Evolutionary conservation across 192 early-diverging fungal species (phyloP).

Genomic region (Podila verticillata): DNA sequence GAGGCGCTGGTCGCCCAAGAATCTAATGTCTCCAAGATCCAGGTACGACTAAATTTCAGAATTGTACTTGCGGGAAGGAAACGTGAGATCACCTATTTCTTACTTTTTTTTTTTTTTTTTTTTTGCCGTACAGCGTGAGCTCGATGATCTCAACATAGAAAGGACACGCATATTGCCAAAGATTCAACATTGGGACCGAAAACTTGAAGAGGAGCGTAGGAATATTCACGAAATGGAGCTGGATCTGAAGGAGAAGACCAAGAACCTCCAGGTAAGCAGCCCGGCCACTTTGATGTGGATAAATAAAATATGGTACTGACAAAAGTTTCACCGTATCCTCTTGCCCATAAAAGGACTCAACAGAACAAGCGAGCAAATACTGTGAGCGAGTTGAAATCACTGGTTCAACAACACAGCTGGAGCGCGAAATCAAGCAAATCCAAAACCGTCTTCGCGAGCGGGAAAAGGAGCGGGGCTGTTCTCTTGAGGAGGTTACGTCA

Average conservation of each 20-base stretch:
- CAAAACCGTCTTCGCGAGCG: slow-evolving; percentile 61
- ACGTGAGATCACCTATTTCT: neutral
- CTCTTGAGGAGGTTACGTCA: slow-evolving; percentile 68
- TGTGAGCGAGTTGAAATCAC: slow-evolving; percentile 72
- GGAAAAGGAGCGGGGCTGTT: slow-evolving; percentile 61
- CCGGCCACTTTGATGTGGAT: neutral
- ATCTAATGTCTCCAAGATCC: slow-evolving; percentile 3
- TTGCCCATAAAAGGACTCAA: slow-evolving; percentile 43
- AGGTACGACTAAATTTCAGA: slow-evolving; percentile 21
- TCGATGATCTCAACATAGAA: slow-evolving; percentile 23
- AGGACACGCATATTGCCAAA: slow-evolving; percentile 5
- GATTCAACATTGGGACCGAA: slow-evolving; percentile 62
- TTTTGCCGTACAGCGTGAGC: slow-evolving; percentile 6
- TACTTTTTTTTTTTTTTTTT: neutral
- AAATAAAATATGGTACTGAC: neutral
- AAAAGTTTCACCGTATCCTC: too few relatives aligned
- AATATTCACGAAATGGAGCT: slow-evolving; percentile 24
- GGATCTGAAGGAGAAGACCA: slow-evolving; percentile 35
- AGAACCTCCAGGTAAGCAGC: slow-evolving; percentile 34
- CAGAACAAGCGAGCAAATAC: slow-evolving; percentile 61
- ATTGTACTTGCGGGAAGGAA: neutral
- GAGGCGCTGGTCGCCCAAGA: slow-evolving; percentile 22
- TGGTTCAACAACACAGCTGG: slow-evolving; percentile 56
- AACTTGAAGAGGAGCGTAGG: slow-evolving; percentile 51
- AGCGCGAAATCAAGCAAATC: slow-evolving; percentile 68